Conservation (phyloP, 768 basidiomycete genomes). For the Scleroderma bovista region DNA sequence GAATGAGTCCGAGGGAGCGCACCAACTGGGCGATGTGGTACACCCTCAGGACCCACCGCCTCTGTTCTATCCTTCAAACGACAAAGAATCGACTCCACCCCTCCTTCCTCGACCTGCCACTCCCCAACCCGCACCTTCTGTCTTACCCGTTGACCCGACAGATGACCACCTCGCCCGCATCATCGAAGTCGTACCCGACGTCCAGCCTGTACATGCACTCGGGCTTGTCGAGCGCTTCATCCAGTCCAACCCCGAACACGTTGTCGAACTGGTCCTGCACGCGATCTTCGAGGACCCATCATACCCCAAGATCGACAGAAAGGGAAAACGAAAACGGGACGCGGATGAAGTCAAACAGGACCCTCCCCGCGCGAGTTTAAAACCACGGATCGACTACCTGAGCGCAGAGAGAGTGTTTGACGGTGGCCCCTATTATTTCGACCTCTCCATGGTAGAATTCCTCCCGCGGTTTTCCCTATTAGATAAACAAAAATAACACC, state of each 20-base stretch:
- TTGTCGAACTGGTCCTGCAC: conserved; percentile 53
- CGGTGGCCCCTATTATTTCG: conserved; percentile 42
- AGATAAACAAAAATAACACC: not conserved
- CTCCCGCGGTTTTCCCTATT: conserved; percentile 1
- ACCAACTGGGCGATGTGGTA: too few relatives aligned
- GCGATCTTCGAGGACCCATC: conserved; percentile 53
- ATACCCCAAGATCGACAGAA: conserved; percentile 52
- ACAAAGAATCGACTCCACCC: not conserved
- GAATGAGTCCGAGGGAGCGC: too few relatives aligned
- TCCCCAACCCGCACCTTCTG: conserved; percentile 14
- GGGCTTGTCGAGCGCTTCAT: conserved; percentile 43
- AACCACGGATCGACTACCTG: conserved; percentile 49
- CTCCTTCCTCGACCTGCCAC: conserved; percentile 2
- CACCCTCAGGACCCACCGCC: not conserved
- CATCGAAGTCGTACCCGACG: conserved; percentile 68
- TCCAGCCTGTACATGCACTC: conserved; percentile 49
- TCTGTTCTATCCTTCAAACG: not conserved
- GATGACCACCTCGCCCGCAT: conserved; percentile 42
- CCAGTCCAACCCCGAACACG: conserved; percentile 26
- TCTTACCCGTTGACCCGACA: conserved; percentile 12
- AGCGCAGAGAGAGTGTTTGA: conserved; percentile 38
- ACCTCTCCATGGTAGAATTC: conserved; percentile 44
- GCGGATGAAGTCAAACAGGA: conserved; percentile 11
- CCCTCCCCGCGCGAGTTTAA: conserved; percentile 33
- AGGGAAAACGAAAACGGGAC: conserved; percentile 39